Conservation (phyloP, 148 eudicot genomes). For the Rhododendron henanense region DNA sequence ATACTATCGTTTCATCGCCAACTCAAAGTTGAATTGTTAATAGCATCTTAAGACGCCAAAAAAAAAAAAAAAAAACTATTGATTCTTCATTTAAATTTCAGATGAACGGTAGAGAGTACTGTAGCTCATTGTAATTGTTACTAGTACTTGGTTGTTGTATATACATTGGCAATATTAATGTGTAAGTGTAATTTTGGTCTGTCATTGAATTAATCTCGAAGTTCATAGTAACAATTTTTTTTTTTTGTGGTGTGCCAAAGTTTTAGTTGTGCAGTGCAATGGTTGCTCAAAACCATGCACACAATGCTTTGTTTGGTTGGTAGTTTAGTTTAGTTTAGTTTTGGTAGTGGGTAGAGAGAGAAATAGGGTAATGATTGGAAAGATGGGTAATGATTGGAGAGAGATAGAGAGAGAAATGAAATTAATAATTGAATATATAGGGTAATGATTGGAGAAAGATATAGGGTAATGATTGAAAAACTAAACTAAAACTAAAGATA, state of each 20-base stretch:
- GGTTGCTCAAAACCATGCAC: neutral
- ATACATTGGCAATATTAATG: neutral
- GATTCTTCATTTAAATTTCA: neutral
- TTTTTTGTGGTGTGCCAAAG: neutral
- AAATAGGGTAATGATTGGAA: too few species aligned
- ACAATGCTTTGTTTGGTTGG: too few species aligned
- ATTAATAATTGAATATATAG: too few species aligned
- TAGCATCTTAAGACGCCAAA: neutral
- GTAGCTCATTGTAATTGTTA: neutral
- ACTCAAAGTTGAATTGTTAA: neutral
- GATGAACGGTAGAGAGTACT: neutral
- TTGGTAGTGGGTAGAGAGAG: too few species aligned
- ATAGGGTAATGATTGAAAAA: too few species aligned
- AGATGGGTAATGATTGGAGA: too few species aligned
- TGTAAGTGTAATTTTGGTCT: neutral
- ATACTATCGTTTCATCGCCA: neutral
- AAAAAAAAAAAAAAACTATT: neutral
- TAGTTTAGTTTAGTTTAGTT: too few species aligned
- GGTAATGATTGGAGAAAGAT: too few species aligned
- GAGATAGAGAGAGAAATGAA: too few species aligned
- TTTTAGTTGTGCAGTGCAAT: neutral
- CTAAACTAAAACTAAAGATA: too few species aligned
- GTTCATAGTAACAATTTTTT: neutral
- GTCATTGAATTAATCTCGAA: neutral
- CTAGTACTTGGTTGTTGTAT: neutral